Percentiles rank a stretch among this genome's conserved stretches.
phyloP scores from a whole-genome alignment of 139 green algal species.

The Parachlorella kessleri region DNA sequence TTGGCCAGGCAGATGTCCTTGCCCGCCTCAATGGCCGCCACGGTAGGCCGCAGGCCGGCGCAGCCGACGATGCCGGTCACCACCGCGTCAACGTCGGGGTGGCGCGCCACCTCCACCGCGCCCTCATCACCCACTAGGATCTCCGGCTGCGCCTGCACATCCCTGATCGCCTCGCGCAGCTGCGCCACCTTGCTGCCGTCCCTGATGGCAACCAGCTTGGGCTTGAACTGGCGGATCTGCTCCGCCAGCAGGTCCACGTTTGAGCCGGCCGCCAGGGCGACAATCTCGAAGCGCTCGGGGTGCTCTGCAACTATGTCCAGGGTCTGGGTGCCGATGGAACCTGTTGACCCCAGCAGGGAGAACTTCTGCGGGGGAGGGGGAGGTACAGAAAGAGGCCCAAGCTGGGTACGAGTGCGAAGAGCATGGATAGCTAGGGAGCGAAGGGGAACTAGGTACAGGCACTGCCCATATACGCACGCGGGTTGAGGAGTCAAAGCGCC shows the following conservation, averaged over 20 bases:
- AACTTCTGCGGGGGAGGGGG: constrained; percentile 79
- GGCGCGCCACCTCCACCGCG: constrained; percentile 73
- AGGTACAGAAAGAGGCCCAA: neutral
- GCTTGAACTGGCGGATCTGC: constrained; percentile 87
- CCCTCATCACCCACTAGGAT: constrained; percentile 92
- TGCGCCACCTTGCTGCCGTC: constrained; percentile 53
- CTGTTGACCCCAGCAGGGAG: constrained; percentile 92
- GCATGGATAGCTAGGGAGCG: neutral
- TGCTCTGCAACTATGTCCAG: constrained; percentile 97
- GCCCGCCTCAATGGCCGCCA: constrained; percentile 90
- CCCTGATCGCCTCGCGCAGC: constrained; percentile 62
- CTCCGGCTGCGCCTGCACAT: constrained; percentile 77
- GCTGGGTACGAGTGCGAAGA: neutral
- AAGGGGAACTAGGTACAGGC: neutral
- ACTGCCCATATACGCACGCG: neutral
- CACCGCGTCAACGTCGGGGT: constrained; percentile 44
- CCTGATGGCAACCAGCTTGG: constrained; percentile 87
- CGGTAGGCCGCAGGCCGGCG: constrained; percentile 94
- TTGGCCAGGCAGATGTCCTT: constrained; percentile 99
- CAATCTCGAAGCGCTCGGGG: constrained; percentile 90
- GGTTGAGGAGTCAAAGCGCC: neutral
- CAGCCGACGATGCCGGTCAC: constrained; percentile 97
- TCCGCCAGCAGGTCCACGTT: constrained; percentile 95
- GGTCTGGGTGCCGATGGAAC: constrained; percentile 99
- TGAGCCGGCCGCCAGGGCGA: constrained; percentile 90